Evolutionary conservation across 768 basidiomycete genomes (phyloP).

Genomic region (Lanmaoa rubissima): DNA sequence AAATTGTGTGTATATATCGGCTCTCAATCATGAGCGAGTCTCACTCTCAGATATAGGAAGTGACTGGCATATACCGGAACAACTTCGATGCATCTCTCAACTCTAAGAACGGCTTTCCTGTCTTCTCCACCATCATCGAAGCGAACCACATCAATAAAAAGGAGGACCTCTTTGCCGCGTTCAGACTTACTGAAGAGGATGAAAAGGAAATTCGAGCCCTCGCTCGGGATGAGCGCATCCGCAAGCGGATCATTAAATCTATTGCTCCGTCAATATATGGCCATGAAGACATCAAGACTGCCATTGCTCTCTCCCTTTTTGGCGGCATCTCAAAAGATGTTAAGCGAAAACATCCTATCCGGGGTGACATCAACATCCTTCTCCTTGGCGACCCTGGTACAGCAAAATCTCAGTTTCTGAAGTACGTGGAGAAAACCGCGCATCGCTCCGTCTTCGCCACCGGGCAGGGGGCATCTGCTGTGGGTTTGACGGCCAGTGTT

Average conservation of each 20-base stretch:
- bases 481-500: slow-evolving; percentile 98
- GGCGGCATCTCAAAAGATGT: slow-evolving; percentile 95
- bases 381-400: slow-evolving; percentile 98
- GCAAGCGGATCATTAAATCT: slow-evolving; percentile 96
- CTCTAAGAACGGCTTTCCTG: slow-evolving; percentile 98
- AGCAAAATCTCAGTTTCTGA: slow-evolving; percentile 98
- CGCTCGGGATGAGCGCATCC: slow-evolving; percentile 88
- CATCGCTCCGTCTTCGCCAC: slow-evolving; percentile 98
- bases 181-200: slow-evolving; percentile 95
- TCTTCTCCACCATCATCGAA: slow-evolving; percentile 97
- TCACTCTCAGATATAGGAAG: slow-evolving; percentile 58
- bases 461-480: slow-evolving; percentile 96
- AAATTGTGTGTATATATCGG: slow-evolving; percentile 64
- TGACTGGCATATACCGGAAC: slow-evolving; percentile 97
- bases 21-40: not conserved
- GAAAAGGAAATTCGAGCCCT: slow-evolving; percentile 88
- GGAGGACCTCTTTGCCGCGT: slow-evolving; percentile 98
- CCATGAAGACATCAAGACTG: slow-evolving; percentile 99
- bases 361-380: slow-evolving; percentile 97
- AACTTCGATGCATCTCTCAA: slow-evolving; percentile 99
- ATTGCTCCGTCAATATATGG: slow-evolving; percentile 99
- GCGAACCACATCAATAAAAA: slow-evolving; percentile 99
- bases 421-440: slow-evolving; percentile 98
- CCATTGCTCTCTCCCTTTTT: slow-evolving; percentile 91
- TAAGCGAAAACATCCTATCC: slow-evolving; percentile 92